phyloP scores from a whole-genome alignment of 176 grass and related monocot species.

The Oropetium thomaeum region DNA sequence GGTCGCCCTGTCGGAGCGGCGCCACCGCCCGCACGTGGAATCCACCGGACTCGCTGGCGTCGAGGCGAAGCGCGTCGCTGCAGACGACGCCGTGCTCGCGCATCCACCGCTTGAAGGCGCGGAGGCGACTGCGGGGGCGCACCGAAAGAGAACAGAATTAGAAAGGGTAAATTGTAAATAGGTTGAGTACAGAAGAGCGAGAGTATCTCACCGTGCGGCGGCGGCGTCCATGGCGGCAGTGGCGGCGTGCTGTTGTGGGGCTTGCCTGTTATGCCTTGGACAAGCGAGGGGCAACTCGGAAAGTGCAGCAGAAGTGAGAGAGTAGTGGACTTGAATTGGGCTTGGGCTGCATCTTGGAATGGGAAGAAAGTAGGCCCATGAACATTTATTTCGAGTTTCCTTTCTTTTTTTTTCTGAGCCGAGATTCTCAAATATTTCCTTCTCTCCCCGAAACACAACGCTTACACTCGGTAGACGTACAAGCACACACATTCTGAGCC shows the following conservation, averaged over 20 bases:
- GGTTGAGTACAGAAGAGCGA: background rate
- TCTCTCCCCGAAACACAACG: too few species aligned
- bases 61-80: constrained; percentile 75
- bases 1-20: constrained; percentile 57
- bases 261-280: background rate
- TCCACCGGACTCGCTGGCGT: constrained; percentile 32
- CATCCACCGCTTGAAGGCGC: constrained; percentile 85
- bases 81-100: constrained; percentile 62
- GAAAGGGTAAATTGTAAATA: background rate
- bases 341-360: too few species aligned
- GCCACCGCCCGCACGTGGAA: constrained; percentile 58
- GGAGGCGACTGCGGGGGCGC: constrained; percentile 43
- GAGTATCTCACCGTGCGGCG: constrained; percentile 36
- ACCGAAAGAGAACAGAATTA: background rate
- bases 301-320: background rate
- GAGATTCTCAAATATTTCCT: too few species aligned
- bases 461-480: too few species aligned
- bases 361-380: too few species aligned
- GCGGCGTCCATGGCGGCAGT: constrained; percentile 39
- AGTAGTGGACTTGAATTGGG: background rate
- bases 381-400: too few species aligned
- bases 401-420: too few species aligned
- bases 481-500: too few species aligned
- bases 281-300: background rate
- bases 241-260: constrained; percentile 14